A percentile compares a stretch with the other conserved stretches of the same genome.
phyloP scores from a whole-genome alignment of 352 stramenopile genomes.

The Phytophthora nicotianae region DNA sequence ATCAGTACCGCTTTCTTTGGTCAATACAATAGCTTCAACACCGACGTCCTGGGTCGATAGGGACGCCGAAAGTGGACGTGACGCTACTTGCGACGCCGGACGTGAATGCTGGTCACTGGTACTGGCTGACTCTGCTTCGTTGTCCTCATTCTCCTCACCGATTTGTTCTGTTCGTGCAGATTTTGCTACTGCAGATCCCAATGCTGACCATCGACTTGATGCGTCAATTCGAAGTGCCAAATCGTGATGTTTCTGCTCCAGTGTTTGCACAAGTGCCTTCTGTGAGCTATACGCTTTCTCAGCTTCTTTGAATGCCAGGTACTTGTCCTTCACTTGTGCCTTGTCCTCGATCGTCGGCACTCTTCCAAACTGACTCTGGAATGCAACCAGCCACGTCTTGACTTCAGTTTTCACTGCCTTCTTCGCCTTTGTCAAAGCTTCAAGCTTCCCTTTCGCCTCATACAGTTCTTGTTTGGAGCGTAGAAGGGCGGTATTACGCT shows the following conservation, averaged over 20 bases:
- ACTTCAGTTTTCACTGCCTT: slow-evolving; percentile 60
- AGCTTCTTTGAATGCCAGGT: slow-evolving; percentile 74
- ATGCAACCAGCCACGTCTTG: slow-evolving; percentile 69
- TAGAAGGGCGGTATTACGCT: slow-evolving; percentile 47
- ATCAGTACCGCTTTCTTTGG: slow-evolving; percentile 27
- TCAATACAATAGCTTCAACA: slow-evolving; percentile 8
- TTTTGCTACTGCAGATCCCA: slow-evolving; percentile 31
- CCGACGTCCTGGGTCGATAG: slow-evolving; percentile 4
- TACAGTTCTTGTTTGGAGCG: slow-evolving; percentile 51
- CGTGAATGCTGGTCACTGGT: slow-evolving; percentile 14
- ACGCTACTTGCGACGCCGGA: slow-evolving; percentile 8
- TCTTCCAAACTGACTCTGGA: slow-evolving; percentile 48
- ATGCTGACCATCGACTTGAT: slow-evolving; percentile 53
- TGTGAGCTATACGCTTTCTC: slow-evolving; percentile 56
- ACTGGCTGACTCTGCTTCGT: neutral
- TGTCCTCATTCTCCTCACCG: slow-evolving; percentile 6
- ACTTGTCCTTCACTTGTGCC: slow-evolving; percentile 74
- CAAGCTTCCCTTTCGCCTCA: slow-evolving; percentile 39
- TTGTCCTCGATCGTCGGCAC: slow-evolving; percentile 84
- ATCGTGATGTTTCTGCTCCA: slow-evolving; percentile 59
- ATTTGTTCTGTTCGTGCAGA: slow-evolving; percentile 9
- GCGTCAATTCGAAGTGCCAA: slow-evolving; percentile 53
- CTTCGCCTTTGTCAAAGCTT: slow-evolving; percentile 46
- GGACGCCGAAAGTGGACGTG: slow-evolving; percentile 7
- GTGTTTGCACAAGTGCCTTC: slow-evolving; percentile 40